Percentiles rank a stretch among this genome's conserved stretches.
Conservation (phyloP, 495 filamentous ascomycete species). For the Podospora didyma region DNA sequence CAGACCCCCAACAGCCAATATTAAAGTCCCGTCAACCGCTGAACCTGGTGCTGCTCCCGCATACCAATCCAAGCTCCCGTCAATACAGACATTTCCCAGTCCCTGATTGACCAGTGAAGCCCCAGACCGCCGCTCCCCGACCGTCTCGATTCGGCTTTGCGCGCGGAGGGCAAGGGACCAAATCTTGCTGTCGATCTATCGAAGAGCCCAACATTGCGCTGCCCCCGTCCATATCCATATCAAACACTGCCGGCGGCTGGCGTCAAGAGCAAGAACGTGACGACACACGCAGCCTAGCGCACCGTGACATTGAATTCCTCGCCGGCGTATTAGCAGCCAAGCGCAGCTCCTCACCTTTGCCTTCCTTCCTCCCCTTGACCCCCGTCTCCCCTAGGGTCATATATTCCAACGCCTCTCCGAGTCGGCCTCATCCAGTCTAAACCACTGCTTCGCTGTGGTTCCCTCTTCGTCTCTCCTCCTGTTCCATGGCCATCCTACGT, state of each 20-base stretch:
- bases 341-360: neutral
- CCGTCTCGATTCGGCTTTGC: neutral
- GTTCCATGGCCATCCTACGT: constrained; percentile 28
- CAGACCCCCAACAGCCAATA: constrained; percentile 38
- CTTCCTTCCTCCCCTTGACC: neutral
- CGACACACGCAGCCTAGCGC: constrained; percentile 7
- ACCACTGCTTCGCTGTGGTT: constrained; percentile 2
- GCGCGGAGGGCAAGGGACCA: neutral
- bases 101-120: constrained; percentile 17
- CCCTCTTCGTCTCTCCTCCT: constrained; percentile 11
- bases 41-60: constrained; percentile 24
- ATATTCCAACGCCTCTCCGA: constrained; percentile 11
- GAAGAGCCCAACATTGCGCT: constrained; percentile 7
- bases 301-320: neutral
- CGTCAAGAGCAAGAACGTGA: constrained; percentile 12
- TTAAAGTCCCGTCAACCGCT: constrained; percentile 45
- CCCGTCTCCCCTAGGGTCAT: neutral
- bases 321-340: neutral
- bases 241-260: constrained; percentile 8
- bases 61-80: constrained; percentile 12
- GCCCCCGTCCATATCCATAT: neutral
- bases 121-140: constrained; percentile 1
- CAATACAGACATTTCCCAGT: constrained; percentile 5
- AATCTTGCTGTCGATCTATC: constrained; percentile 4
- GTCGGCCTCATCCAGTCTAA: neutral